Base-by-base conservation (phyloP, 2,329 filamentous ascomycete genomes). In the Sodiomyces alkalinus region DNA sequence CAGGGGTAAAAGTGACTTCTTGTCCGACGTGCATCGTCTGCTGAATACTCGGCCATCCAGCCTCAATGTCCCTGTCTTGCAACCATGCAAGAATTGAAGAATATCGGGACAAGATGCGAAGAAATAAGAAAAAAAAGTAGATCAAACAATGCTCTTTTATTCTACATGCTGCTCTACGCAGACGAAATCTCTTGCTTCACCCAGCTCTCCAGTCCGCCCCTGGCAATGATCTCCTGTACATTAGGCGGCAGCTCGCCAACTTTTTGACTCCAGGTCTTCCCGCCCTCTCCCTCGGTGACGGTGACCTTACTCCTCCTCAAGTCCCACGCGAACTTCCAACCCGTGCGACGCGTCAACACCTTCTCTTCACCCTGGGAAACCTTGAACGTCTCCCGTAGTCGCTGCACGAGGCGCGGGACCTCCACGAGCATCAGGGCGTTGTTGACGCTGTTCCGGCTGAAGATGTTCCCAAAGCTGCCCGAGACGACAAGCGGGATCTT, bases 251-350 rank as follows among this genome's bases (percentile, higher is more conserved):
- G 48, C 58, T 90, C 79, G 6, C 80, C 80, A 1, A 92, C 82
- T 54, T 78, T 81, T 47, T 90, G 69, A 28, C 62, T 76, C 83
- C 82, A 93, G 20, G 55, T 68, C 31, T 62, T 47, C 1, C 79
- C 80, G 25, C 62, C 62, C 30, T 71, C 55, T 2, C 75, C 74
- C 55, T 92, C 80, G 13, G 68, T 68, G 1, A 92, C 64, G 1
- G 64, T 63, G 5, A 92, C 74, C 41, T 65, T 70, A 49, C 73
- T 81, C 33, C 76, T 60, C 33, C 66, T 57, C 8, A 92, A 71
- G 49, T 93, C 82, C 83, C 83, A 92, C 4, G 68, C 62, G 17
- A 92, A 60, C 27, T 60, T 85, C 85, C 83, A 93, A 10, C 82
- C 82, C 0, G 82, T 92, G 17, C 81, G 64, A 17, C 75, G 62